Conservation (phyloP, 75 land plant species). For the Pinus albicaulis region DNA sequence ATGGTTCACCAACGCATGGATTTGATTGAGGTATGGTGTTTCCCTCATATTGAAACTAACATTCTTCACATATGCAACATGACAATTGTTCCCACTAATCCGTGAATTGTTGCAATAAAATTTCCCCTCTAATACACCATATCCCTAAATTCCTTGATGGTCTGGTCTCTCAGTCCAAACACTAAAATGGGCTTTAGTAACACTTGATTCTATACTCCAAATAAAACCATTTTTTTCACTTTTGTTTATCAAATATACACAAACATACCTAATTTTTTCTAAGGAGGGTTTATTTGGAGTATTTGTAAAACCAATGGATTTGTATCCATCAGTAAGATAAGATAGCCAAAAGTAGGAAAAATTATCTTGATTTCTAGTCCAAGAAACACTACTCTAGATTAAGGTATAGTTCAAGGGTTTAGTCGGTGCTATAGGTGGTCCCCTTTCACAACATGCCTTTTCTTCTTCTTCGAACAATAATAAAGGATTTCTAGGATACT, state of each 20-base stretch:
- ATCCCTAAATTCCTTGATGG: slow-evolving; percentile 28
- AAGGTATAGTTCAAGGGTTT: slow-evolving; percentile 59
- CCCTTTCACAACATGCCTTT: neutral
- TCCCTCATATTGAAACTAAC: slow-evolving; percentile 8
- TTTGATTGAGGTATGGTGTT: slow-evolving; percentile 67
- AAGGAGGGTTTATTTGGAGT: slow-evolving; percentile 50
- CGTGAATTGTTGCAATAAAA: slow-evolving; percentile 22
- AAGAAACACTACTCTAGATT: slow-evolving; percentile 58
- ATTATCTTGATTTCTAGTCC: slow-evolving; percentile 44
- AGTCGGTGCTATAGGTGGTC: slow-evolving; percentile 13
- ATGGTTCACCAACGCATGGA: slow-evolving; percentile 28
- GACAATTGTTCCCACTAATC: neutral
- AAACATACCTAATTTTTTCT: slow-evolving; percentile 54
- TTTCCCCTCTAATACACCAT: slow-evolving; percentile 49
- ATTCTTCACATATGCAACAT: slow-evolving; percentile 50
- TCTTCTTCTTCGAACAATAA: neutral
- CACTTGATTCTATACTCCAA: slow-evolving; percentile 25
- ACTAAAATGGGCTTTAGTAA: slow-evolving; percentile 21
- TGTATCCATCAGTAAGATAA: slow-evolving; percentile 66
- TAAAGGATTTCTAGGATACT: neutral
- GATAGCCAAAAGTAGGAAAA: slow-evolving; percentile 70
- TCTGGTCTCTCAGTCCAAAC: slow-evolving; percentile 35
- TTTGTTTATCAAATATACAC: slow-evolving; percentile 50
- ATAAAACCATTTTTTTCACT: slow-evolving; percentile 34
- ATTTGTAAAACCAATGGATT: slow-evolving; percentile 57